These are phyloP conservation scores for Eucalyptus sp. DNA, from an alignment of 345 rosid genomes.

Conservation along the genomic window DNA sequence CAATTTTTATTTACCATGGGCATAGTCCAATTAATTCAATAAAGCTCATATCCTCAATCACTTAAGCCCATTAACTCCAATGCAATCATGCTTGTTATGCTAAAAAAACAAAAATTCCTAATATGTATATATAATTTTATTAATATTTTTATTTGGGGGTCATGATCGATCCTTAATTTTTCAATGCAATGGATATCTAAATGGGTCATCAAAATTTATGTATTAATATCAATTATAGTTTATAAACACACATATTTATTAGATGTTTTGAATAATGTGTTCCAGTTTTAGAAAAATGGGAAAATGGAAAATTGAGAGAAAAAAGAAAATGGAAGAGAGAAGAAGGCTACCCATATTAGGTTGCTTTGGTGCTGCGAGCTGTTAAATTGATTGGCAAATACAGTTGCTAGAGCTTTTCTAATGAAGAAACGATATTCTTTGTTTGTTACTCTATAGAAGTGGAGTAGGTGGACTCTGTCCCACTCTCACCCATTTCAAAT, in stretches of 20 bases:
- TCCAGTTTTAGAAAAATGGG: neutral
- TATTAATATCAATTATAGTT: neutral
- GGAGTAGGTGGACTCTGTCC: neutral
- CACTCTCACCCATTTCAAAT: neutral
- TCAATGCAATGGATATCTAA: neutral
- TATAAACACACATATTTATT: neutral
- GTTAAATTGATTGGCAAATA: neutral
- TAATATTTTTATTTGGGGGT: neutral
- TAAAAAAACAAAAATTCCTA: neutral
- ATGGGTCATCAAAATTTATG: neutral
- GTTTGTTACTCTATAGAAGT: neutral
- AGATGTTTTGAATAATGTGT: neutral
- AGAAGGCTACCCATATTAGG: neutral
- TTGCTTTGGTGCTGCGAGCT: neutral
- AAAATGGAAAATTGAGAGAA: neutral
- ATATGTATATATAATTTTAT: neutral
- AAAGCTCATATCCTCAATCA: neutral
- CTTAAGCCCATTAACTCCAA: neutral
- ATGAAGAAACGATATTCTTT: neutral
- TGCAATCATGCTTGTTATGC: neutral
- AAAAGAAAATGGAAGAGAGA: neutral
- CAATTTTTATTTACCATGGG: neutral
- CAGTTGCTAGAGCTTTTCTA: neutral
- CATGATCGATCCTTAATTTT: neutral
- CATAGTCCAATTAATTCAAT: neutral